Evolutionary conservation across 2,329 filamentous ascomycete species (phyloP).

Genomic region (Cyphellophora europaea): DNA sequence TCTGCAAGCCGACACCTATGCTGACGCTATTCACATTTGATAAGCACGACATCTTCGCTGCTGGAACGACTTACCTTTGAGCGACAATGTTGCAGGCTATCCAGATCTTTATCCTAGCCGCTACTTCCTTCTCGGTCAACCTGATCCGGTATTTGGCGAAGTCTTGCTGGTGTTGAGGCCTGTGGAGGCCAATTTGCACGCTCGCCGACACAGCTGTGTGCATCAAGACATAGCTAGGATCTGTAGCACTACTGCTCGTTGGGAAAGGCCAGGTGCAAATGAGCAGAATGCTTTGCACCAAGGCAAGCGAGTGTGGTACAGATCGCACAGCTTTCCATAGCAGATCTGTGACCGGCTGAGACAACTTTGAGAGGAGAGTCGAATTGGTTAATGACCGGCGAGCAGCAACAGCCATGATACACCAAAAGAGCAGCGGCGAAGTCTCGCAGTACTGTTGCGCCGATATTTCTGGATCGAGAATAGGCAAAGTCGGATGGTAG

Average conservation of each 20-base stretch:
- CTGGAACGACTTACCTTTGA: too few species aligned
- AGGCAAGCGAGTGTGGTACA: slow-evolving; percentile 52
- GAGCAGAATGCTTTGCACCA: slow-evolving; percentile 53
- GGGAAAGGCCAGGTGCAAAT: slow-evolving; percentile 57
- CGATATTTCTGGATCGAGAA: slow-evolving; percentile 44
- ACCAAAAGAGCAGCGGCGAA: slow-evolving; percentile 56
- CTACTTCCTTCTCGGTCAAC: slow-evolving; percentile 50
- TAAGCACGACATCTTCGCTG: too few species aligned
- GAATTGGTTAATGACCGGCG: slow-evolving; percentile 47
- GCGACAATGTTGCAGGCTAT: slow-evolving; percentile 58
- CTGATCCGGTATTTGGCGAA: slow-evolving; percentile 41
- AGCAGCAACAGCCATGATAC: slow-evolving; percentile 52
- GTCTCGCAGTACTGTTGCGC: slow-evolving; percentile 48
- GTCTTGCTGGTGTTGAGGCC: slow-evolving; percentile 51
- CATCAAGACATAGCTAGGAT: slow-evolving; percentile 55
- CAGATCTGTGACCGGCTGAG: slow-evolving; percentile 43
- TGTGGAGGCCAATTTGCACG: slow-evolving; percentile 55
- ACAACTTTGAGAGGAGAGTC: slow-evolving; percentile 41
- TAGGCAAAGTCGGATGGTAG: slow-evolving; percentile 55
- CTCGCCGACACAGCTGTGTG: slow-evolving; percentile 57
- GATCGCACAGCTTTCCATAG: slow-evolving; percentile 54
- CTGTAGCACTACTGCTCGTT: slow-evolving; percentile 51
- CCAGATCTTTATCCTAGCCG: slow-evolving; percentile 56
- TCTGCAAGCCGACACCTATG: slow-evolving; percentile 5
- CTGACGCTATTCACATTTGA: too few species aligned